Evolutionary conservation across 1,139 yeast species (phyloP).

Genomic region (Lipomyces yarrowii): DNA sequence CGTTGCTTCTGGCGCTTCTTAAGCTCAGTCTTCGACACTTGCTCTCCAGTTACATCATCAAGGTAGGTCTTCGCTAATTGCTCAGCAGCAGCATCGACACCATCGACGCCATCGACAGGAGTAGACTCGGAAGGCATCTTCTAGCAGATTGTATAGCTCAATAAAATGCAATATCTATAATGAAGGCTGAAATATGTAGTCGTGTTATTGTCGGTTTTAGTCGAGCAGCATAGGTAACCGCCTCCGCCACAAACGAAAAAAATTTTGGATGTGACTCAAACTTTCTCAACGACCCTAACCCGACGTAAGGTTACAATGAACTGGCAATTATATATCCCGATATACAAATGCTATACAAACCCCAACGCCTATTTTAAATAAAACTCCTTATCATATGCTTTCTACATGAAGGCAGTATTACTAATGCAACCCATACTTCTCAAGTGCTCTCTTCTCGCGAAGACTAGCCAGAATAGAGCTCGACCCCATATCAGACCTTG

Average conservation of each 20-base stretch:
- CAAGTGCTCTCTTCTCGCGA: constrained; percentile 19
- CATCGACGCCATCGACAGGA: constrained; percentile 15
- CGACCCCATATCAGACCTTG: constrained; percentile 6
- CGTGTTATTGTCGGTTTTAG: background rate
- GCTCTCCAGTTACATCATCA: constrained; percentile 95
- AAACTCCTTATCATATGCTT: background rate
- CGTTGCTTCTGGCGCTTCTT: constrained; percentile 94
- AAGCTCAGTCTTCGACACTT: constrained; percentile 93
- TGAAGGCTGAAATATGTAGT: background rate
- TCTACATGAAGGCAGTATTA: background rate
- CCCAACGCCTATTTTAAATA: background rate
- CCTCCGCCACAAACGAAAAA: background rate
- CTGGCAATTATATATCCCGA: no score
- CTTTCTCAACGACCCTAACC: background rate
- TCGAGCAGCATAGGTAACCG: background rate
- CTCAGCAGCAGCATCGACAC: constrained; percentile 58
- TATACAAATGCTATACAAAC: background rate
- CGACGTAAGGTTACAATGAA: background rate
- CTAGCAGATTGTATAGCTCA: background rate
- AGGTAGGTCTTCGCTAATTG: constrained; percentile 82
- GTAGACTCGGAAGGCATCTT: background rate
- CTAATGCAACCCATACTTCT: background rate
- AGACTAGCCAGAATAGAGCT: constrained; percentile 21
- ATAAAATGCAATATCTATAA: background rate
- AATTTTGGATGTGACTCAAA: background rate